phyloP scores from a whole-genome alignment of 495 filamentous ascomycete genomes.

The Durotheca rogersii region DNA sequence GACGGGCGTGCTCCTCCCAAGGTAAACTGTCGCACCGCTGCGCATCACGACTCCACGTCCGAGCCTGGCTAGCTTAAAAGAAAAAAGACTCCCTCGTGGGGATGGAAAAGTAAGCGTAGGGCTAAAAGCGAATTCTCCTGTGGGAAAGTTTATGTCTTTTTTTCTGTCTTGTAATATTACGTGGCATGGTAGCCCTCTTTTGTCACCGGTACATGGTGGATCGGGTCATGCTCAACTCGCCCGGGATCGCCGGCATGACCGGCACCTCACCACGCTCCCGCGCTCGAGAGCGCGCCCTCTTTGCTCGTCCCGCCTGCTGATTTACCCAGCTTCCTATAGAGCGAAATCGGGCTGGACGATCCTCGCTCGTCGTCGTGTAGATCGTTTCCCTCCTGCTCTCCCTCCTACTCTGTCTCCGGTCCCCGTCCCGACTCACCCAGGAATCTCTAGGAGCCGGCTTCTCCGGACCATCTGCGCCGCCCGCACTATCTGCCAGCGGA shows the following conservation, averaged over 20 bases:
- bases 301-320: slow-evolving; percentile 53
- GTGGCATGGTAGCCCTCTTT: neutral
- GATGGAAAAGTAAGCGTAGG: neutral
- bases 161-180: no score
- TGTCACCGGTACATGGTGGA: slow-evolving; percentile 32
- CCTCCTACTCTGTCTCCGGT: slow-evolving; percentile 38
- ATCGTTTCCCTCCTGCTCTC: slow-evolving; percentile 42
- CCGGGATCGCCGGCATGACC: slow-evolving; percentile 30
- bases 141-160: slow-evolving; percentile 4
- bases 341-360: slow-evolving; percentile 55
- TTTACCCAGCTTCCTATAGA: slow-evolving; percentile 62
- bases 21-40: no score
- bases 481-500: neutral
- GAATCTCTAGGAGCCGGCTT: slow-evolving; percentile 39
- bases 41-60: no score
- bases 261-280: slow-evolving; percentile 26
- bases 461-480: neutral
- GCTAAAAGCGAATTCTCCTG: slow-evolving; percentile 1
- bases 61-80: neutral
- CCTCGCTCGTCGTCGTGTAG: slow-evolving; percentile 51
- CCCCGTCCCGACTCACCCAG: slow-evolving; percentile 36
- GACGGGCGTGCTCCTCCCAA: no score
- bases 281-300: slow-evolving; percentile 36
- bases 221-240: slow-evolving; percentile 19
- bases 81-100: neutral